Evolutionary conservation across 441 rosid genomes (phyloP).

Genomic region (Geranium incanum): DNA sequence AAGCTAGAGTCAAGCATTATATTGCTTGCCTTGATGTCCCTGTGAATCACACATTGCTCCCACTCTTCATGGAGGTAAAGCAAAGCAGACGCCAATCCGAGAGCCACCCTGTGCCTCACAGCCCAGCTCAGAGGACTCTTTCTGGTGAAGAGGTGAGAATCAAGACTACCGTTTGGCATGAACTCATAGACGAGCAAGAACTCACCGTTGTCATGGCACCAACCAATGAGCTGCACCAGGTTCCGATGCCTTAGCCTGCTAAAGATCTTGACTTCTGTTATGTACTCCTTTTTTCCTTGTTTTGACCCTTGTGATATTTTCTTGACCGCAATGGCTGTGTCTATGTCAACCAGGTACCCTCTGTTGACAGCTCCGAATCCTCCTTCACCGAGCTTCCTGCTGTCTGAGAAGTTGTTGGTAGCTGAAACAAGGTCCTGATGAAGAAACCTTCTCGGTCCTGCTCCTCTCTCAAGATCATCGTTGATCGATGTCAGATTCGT

Average conservation of each 20-base stretch:
- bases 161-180: constrained; percentile 45
- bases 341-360: constrained; percentile 28
- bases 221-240: constrained; percentile 39
- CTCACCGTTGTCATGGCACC: constrained; percentile 36
- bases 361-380: constrained; percentile 48
- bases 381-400: constrained; percentile 48
- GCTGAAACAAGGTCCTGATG: constrained; percentile 32
- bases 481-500: constrained; percentile 28
- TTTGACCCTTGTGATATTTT: constrained; percentile 33
- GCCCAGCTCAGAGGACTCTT: constrained; percentile 21
- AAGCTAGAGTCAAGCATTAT: constrained; percentile 34
- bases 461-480: constrained; percentile 38
- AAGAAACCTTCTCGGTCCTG: constrained; percentile 45
- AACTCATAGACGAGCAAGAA: constrained; percentile 39
- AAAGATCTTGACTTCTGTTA: constrained; percentile 38
- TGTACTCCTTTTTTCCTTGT: constrained; percentile 37
- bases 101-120: constrained; percentile 22
- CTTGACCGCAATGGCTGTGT: constrained; percentile 31
- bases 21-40: constrained; percentile 35
- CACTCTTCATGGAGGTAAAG: constrained; percentile 35
- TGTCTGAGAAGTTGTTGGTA: constrained; percentile 35
- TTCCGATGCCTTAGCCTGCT: constrained; percentile 40
- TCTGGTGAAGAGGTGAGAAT: constrained; percentile 27
- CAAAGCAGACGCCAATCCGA: constrained; percentile 28
- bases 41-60: constrained; percentile 38